phyloP scores from a whole-genome alignment of 768 basidiomycete genomes.

The Agrocybe pediades region DNA sequence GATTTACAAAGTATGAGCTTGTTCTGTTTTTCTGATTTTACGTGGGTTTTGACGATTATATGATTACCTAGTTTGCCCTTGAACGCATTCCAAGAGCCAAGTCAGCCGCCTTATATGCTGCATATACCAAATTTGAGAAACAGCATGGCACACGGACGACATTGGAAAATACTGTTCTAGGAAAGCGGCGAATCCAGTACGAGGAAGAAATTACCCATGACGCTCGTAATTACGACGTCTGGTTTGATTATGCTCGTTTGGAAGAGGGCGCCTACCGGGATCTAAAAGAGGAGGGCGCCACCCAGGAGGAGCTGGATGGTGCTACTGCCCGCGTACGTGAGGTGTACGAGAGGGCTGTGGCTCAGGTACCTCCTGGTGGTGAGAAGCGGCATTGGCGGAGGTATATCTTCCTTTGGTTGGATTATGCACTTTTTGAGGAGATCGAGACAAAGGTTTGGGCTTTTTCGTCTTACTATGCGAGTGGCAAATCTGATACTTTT shows the following conservation, averaged over 20 bases:
- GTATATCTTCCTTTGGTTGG: slow-evolving; percentile 91
- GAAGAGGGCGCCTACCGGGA: slow-evolving; percentile 88
- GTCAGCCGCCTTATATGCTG: slow-evolving; percentile 82
- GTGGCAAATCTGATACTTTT: neutral
- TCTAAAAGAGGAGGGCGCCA: slow-evolving; percentile 72
- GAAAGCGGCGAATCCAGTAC: slow-evolving; percentile 98
- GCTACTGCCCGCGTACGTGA: slow-evolving; percentile 77
- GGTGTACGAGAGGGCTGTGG: slow-evolving; percentile 93
- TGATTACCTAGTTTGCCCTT: slow-evolving; percentile 85
- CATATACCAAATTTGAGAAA: slow-evolving; percentile 98
- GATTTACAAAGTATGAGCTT: slow-evolving; percentile 82
- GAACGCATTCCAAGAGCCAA: slow-evolving; percentile 91
- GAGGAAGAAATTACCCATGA: slow-evolving; percentile 95
- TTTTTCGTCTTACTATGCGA: neutral
- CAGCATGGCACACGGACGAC: slow-evolving; percentile 90
- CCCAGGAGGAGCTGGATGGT: slow-evolving; percentile 67
- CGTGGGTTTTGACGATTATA: neutral
- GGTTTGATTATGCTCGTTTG: slow-evolving; percentile 95
- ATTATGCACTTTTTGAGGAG: slow-evolving; percentile 97
- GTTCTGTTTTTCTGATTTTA: neutral
- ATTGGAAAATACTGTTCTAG: slow-evolving; percentile 91
- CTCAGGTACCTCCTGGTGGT: slow-evolving; percentile 90
- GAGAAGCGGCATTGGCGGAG: slow-evolving; percentile 93
- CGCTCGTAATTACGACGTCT: slow-evolving; percentile 93
- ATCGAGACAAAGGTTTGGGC: slow-evolving; percentile 81